Evolutionary conservation across 768 basidiomycete species (phyloP).

Genomic region (Tubosaeta sp.): DNA sequence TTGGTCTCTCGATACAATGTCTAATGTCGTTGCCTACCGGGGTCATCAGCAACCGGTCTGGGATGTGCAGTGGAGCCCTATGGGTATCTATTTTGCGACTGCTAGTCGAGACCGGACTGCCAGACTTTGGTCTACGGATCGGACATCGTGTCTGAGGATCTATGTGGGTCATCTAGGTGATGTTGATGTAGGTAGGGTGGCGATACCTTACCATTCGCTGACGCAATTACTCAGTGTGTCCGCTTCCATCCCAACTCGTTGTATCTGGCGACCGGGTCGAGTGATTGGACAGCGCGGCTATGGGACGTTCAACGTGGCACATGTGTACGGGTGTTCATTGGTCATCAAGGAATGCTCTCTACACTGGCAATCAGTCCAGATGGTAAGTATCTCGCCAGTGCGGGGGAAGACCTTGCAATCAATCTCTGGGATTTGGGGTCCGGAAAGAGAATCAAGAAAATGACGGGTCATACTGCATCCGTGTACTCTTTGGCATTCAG

Average conservation of each 20-base stretch:
- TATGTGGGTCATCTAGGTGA: conserved; percentile 97
- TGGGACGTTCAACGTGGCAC: conserved; percentile 98
- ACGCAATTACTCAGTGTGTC: conserved; percentile 60
- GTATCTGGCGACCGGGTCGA: conserved; percentile 95
- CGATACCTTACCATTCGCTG: not conserved
- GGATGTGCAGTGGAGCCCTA: conserved; percentile 99
- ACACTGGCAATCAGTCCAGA: conserved; percentile 89
- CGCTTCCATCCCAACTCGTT: conserved; percentile 97
- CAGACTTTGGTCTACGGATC: conserved; percentile 93
- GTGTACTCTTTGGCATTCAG: conserved; percentile 91
- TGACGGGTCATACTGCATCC: conserved; percentile 88
- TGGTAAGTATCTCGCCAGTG: conserved; percentile 89
- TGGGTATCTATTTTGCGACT: conserved; percentile 98
- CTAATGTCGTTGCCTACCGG: conserved; percentile 89
- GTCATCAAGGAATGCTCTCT: conserved; percentile 87
- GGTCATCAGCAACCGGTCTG: conserved; percentile 98
- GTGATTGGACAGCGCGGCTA: conserved; percentile 90
- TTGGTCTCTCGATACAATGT: conserved; percentile 95
- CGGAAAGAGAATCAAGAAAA: conserved; percentile 93
- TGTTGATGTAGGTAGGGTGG: conserved; percentile 73
- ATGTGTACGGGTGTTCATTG: conserved; percentile 93
- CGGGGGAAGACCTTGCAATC: conserved; percentile 89
- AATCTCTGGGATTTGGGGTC: conserved; percentile 96
- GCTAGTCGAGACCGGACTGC: conserved; percentile 93
- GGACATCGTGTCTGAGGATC: conserved; percentile 78